phyloP scores from a whole-genome alignment of 768 basidiomycete species.

The Boletus barrowsii region DNA sequence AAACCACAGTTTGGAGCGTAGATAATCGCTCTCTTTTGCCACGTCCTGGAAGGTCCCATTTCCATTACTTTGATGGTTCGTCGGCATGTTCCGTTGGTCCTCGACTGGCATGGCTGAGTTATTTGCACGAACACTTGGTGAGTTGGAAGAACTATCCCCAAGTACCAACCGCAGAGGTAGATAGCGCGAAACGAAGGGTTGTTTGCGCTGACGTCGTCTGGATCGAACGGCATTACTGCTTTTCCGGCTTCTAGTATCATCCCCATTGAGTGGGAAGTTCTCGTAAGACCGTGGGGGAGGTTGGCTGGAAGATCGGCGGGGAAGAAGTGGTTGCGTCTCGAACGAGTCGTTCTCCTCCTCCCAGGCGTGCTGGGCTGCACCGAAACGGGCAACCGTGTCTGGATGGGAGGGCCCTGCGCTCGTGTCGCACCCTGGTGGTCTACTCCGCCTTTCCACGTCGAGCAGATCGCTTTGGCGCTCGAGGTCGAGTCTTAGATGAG shows the following conservation, averaged over 20 bases:
- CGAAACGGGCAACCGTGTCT: neutral
- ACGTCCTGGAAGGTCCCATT: constrained; percentile 17
- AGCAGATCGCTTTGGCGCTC: constrained; percentile 22
- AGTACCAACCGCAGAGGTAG: constrained; percentile 27
- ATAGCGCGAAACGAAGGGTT: constrained; percentile 35
- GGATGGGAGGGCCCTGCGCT: neutral
- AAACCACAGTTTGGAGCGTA: constrained; percentile 82
- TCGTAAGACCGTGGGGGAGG: constrained; percentile 20
- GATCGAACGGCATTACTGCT: constrained; percentile 21
- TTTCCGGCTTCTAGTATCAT: constrained; percentile 28
- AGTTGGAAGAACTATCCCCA: constrained; percentile 8
- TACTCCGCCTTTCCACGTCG: constrained; percentile 12
- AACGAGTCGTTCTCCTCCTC: constrained; percentile 5
- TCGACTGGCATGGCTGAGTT: constrained; percentile 36
- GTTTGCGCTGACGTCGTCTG: constrained; percentile 25
- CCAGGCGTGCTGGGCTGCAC: constrained; percentile 7
- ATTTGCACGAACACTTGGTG: neutral
- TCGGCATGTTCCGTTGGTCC: constrained; percentile 22
- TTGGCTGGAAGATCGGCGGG: constrained; percentile 23
- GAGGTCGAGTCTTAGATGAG: constrained; percentile 67
- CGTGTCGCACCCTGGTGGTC: constrained; percentile 2
- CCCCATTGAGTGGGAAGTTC: constrained; percentile 5
- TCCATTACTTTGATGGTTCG: constrained; percentile 3
- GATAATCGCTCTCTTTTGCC: constrained; percentile 66
- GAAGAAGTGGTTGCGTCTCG: constrained; percentile 30